Conservation (phyloP, 73 alveolate species). For the Paramecium tetraurelia region DNA sequence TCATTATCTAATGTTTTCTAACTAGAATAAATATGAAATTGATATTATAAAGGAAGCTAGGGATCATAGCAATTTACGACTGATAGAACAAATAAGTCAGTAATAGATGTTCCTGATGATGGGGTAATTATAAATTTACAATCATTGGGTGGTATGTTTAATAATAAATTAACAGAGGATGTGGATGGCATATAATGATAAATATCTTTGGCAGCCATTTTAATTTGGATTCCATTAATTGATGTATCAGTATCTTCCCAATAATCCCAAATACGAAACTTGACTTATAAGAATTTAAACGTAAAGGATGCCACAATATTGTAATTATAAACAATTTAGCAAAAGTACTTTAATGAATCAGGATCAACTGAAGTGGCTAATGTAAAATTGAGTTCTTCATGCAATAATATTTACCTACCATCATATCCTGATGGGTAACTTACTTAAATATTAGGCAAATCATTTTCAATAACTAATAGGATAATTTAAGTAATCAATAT, state of each 20-base stretch:
- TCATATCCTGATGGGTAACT: not conserved
- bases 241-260: not conserved
- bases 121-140: not conserved
- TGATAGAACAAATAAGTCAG: not conserved
- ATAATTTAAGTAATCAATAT: not conserved
- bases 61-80: not conserved
- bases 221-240: not conserved
- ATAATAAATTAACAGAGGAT: not conserved
- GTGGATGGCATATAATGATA: not conserved
- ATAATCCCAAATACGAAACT: not conserved
- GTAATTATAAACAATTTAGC: not conserved
- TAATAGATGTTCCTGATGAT: not conserved
- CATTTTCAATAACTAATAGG: not conserved
- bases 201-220: not conserved
- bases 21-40: not conserved
- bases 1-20: not conserved
- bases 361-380: not conserved
- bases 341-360: not conserved
- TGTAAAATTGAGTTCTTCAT: not conserved
- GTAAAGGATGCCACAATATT: not conserved
- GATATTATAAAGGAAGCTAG: not conserved
- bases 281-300: not conserved
- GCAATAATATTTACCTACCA: not conserved
- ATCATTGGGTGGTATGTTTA: not conserved
- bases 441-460: not conserved